Conservation (phyloP, 106 monocot species). For the Triglochin maritima region DNA sequence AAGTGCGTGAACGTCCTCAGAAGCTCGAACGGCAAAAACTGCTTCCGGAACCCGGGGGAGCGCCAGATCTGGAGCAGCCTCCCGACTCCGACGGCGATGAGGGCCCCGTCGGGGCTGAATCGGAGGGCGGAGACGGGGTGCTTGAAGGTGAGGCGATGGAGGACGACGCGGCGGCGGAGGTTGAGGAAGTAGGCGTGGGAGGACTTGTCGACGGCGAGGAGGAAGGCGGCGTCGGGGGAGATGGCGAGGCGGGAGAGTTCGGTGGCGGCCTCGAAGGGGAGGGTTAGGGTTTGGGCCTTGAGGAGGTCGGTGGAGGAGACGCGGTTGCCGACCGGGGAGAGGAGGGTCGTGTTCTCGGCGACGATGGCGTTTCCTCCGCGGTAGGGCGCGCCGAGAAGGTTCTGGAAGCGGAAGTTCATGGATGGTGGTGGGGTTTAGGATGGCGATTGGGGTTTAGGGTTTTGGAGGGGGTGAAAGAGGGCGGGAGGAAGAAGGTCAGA, state of each 20-base stretch:
- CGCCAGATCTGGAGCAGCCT: constrained; percentile 87
- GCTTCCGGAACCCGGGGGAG: constrained; percentile 60
- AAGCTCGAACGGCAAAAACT: constrained; percentile 85
- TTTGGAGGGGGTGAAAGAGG: not conserved
- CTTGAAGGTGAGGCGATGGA: constrained; percentile 80
- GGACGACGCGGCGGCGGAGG: constrained; percentile 56
- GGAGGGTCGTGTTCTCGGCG: constrained; percentile 32
- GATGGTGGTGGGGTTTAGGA: not conserved
- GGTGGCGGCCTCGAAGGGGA: constrained; percentile 66
- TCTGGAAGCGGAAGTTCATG: constrained; percentile 95
- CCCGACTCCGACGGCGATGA: constrained; percentile 67
- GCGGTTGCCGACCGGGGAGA: constrained; percentile 82
- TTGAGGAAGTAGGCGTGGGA: constrained; percentile 56
- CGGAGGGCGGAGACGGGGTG: constrained; percentile 33
- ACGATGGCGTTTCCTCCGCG: constrained; percentile 77
- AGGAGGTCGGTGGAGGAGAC: constrained; percentile 65
- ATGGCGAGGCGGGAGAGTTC: constrained; percentile 60
- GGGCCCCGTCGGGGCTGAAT: constrained; percentile 64
- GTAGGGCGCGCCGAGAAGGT: constrained; percentile 85
- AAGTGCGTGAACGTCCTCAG: constrained; percentile 48
- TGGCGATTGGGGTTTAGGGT: constrained; percentile 10
- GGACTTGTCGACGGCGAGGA: constrained; percentile 49
- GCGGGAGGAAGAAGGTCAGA: not conserved
- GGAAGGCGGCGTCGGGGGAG: constrained; percentile 48
- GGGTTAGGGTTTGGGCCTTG: constrained; percentile 50